A percentile compares a stretch with the other conserved stretches of the same genome.
These are phyloP conservation scores for Phytophthora uliginosa DNA, from an alignment of 352 stramenopile genomes.

Conservation along the genomic window DNA sequence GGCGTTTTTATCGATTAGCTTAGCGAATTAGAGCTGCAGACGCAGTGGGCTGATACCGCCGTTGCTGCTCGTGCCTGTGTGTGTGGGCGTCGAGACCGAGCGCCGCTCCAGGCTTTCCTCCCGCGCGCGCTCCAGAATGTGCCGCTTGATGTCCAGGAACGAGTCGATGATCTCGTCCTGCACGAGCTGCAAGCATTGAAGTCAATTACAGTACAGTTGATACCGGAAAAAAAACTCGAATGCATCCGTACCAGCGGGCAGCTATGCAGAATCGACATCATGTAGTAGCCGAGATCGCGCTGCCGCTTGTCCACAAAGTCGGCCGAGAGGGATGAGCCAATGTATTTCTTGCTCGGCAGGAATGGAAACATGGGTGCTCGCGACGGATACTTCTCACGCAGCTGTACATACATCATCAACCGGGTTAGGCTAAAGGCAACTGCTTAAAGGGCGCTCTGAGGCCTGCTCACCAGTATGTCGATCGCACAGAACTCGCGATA, in stretches of 20 bases:
- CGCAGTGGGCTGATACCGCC: constrained; percentile 27
- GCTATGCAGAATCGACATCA: constrained; percentile 87
- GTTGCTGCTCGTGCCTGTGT: constrained; percentile 27
- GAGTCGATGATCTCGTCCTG: constrained; percentile 91
- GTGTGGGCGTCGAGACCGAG: constrained; percentile 30
- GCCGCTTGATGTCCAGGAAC: constrained; percentile 90
- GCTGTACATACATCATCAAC: constrained; percentile 39
- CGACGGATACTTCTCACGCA: constrained; percentile 89
- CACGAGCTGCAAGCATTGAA: constrained; percentile 53
- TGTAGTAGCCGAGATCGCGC: constrained; percentile 89
- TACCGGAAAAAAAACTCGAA: background rate
- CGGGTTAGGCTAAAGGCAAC: too few species aligned
- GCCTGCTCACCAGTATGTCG: constrained; percentile 74
- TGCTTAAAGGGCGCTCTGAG: too few species aligned
- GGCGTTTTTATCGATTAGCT: background rate
- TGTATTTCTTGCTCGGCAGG: constrained; percentile 90
- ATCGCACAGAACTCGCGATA: constrained; percentile 91
- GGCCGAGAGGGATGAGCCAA: constrained; percentile 84
- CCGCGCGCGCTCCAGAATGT: constrained; percentile 77
- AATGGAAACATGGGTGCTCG: constrained; percentile 77
- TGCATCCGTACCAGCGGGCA: constrained; percentile 61
- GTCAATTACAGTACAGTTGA: background rate
- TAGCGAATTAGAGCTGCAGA: constrained; percentile 24
- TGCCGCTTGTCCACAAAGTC: constrained; percentile 92
- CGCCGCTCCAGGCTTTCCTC: constrained; percentile 55